phyloP scores from a whole-genome alignment of 768 basidiomycete species.

The Thelephora aurantiotincta region DNA sequence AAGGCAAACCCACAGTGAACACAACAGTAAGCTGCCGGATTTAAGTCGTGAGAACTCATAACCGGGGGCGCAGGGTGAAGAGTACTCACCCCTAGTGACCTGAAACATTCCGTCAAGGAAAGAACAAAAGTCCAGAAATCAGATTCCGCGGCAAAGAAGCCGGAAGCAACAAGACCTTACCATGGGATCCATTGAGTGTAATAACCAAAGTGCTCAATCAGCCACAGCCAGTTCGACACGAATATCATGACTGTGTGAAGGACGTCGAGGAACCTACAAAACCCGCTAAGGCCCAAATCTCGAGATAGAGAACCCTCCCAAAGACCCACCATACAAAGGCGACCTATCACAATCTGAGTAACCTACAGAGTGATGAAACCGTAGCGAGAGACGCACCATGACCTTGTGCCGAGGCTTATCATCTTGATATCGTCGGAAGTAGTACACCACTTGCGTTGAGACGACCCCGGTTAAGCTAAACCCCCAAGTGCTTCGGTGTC shows the following conservation, averaged over 20 bases:
- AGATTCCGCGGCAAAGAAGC: constrained; percentile 3
- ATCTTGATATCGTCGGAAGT: constrained; percentile 11
- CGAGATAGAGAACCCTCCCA: constrained; percentile 2
- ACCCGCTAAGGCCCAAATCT: not conserved
- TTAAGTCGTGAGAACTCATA: not conserved
- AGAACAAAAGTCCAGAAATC: not conserved
- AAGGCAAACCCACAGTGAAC: constrained; percentile 7
- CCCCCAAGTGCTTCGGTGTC: no score
- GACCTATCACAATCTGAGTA: constrained; percentile 4
- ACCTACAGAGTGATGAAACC: not conserved
- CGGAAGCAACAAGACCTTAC: not conserved
- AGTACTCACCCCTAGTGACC: not conserved
- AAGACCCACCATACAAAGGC: constrained; percentile 8
- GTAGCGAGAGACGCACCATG: constrained; percentile 6
- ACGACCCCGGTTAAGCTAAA: constrained; percentile 14
- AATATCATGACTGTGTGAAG: constrained; percentile 13
- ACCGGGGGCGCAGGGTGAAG: not conserved
- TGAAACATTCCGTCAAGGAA: not conserved
- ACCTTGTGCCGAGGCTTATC: constrained; percentile 8
- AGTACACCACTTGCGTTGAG: constrained; percentile 12
- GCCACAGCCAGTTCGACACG: constrained; percentile 12
- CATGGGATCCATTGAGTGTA: constrained; percentile 11
- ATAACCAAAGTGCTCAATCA: constrained; percentile 11
- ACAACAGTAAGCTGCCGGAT: constrained; percentile 8
- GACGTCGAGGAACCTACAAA: constrained; percentile 11